Evolutionary conservation across 192 early-diverging fungal species (phyloP).

Genomic region (Backusella westeae): DNA sequence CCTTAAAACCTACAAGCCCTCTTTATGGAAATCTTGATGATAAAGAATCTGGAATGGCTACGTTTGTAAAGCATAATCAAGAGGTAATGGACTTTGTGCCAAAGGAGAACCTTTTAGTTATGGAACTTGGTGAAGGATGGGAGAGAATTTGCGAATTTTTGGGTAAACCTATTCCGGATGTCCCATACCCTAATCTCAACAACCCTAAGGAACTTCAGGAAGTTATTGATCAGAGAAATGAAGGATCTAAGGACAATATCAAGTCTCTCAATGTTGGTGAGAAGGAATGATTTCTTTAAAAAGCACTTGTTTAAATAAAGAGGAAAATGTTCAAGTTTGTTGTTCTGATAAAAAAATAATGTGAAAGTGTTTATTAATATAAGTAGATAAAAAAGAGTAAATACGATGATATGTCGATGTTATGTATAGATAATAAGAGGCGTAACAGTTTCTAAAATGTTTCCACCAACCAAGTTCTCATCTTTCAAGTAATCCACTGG

Average conservation of each 20-base stretch:
- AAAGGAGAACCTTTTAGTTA: constrained; percentile 16
- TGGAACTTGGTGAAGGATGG: constrained; percentile 32
- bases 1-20: background rate
- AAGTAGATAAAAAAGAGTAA: background rate
- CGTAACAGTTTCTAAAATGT: constrained; percentile 43
- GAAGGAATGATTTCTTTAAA: background rate
- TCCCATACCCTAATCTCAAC: constrained; percentile 19
- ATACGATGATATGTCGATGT: background rate
- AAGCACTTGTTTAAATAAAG: background rate
- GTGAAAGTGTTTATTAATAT: background rate
- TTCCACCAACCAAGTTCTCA: constrained; percentile 45
- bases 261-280: background rate
- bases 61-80: constrained; percentile 11
- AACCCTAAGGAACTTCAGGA: background rate
- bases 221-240: background rate
- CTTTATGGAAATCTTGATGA: background rate
- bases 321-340: background rate
- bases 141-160: constrained; percentile 28
- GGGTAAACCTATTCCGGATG: constrained; percentile 19
- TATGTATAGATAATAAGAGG: constrained; percentile 55
- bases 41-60: background rate
- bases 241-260: background rate
- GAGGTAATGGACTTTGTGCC: constrained; percentile 20
- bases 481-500: constrained; percentile 43
- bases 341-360: background rate